Percentiles rank a stretch among this genome's conserved stretches.
phyloP scores from a whole-genome alignment of 2,329 filamentous ascomycete genomes.

The Claviceps sp. region DNA sequence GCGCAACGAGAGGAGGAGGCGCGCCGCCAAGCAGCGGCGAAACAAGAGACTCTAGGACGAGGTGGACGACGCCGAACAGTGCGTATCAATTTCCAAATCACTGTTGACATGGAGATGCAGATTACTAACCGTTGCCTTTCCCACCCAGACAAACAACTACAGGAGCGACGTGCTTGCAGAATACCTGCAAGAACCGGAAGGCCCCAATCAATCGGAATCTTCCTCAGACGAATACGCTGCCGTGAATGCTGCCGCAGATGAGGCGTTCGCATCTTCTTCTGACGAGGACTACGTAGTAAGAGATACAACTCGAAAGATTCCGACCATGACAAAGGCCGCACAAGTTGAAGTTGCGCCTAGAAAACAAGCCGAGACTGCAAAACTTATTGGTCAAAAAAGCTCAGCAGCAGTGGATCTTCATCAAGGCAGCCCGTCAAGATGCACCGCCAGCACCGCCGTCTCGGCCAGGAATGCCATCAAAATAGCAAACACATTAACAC shows the following conservation, averaged over 20 bases:
- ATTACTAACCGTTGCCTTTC: background rate
- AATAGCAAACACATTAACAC: too few species aligned
- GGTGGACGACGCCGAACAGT: constrained; percentile 58
- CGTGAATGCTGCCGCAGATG: constrained; percentile 15
- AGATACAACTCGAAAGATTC: constrained; percentile 23
- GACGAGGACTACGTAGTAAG: constrained; percentile 14
- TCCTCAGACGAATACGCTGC: constrained; percentile 23
- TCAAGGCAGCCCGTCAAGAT: background rate
- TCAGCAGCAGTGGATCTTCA: constrained; percentile 4
- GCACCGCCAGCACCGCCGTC: background rate
- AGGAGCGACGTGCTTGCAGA: constrained; percentile 14
- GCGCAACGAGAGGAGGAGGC: constrained; percentile 69
- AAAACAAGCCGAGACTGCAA: constrained; percentile 13
- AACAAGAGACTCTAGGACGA: constrained; percentile 66
- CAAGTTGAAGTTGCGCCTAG: constrained; percentile 14
- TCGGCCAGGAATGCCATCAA: too few species aligned
- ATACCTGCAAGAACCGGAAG: constrained; percentile 14
- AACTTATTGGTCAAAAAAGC: constrained; percentile 19
- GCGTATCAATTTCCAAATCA: constrained; percentile 7
- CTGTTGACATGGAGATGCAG: background rate
- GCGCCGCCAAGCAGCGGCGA: constrained; percentile 52
- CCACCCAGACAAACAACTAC: constrained; percentile 21
- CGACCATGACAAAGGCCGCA: constrained; percentile 11
- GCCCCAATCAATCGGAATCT: constrained; percentile 17
- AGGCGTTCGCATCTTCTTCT: constrained; percentile 16